Base-by-base conservation (phyloP, 176 grass and related monocot genomes). In the Cenchrus americanus region DNA sequence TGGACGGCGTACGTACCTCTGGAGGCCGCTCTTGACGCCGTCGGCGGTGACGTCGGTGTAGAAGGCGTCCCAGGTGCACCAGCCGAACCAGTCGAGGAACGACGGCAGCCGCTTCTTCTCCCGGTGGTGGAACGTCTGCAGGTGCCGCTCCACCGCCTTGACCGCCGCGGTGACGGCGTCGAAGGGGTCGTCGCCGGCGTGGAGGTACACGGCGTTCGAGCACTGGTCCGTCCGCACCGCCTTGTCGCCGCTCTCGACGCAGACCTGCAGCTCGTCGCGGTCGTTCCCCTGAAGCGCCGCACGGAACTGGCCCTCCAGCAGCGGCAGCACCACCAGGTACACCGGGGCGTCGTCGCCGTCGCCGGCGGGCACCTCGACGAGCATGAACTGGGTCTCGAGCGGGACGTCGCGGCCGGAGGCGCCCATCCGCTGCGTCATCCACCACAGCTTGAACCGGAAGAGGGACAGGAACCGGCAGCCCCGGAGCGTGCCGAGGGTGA, bases 21-120 rank as follows among this genome's bases (percentile, higher is more conserved):
- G 52, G 51, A 94, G 88, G 1, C 92, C 94, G 24, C 87, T 71
- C 69, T 92, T 84, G 30, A 92, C 90, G 75, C 88, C 90, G 64
- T 85, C 86, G 68, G 90, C 83, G 12, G 92, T 94, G 69, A 97
- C 90, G 43, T 94, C 94, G 17, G 94, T 97, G 87, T 97, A 97
- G 94, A 92, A 97, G 1, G 94, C 94, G 68, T 97, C 94, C 94
- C 94, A 97, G 6, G 94, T 97, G 85, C 94, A 97, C 92, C 94
- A 97, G 1, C 94, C 94, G 44, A 97, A 97, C 89, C 94, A 97
- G 60, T 97, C 89, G 42, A 97, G 49, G 62, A 97, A 91, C 0
- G 87, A 90, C 71, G 94, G 94, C 80, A 94, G 0, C 92, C 82
- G 89, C 54, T 97, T 97, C 88, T 63, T 92, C 2, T 94, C 92